phyloP scores from a whole-genome alignment of 768 basidiomycete species.

The Agaricus blazei region DNA sequence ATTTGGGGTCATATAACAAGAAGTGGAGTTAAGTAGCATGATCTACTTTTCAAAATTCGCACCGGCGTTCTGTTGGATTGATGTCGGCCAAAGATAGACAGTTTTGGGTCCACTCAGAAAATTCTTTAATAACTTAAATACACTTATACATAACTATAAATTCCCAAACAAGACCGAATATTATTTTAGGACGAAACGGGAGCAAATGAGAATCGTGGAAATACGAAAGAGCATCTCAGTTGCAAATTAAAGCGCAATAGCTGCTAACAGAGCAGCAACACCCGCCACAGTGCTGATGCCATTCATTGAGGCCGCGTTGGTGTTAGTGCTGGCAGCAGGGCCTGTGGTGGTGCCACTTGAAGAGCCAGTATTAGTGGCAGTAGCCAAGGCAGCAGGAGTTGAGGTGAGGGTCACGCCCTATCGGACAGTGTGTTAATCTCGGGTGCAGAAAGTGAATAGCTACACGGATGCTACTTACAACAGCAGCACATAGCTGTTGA shows the following conservation, averaged over 20 bases:
- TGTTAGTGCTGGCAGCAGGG: conserved; percentile 8
- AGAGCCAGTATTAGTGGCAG: conserved; percentile 11
- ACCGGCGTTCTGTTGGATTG: too few relatives aligned
- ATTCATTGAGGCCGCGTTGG: conserved; percentile 12
- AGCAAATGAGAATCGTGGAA: too few relatives aligned
- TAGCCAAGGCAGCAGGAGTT: conserved; percentile 12
- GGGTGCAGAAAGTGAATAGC: neutral
- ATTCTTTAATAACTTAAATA: too few relatives aligned
- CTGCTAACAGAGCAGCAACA: conserved; percentile 37
- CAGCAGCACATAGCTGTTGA: conserved; percentile 37
- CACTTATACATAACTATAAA: too few relatives aligned
- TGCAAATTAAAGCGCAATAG: conserved; percentile 36
- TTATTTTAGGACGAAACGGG: too few relatives aligned
- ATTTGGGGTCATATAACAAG: too few relatives aligned
- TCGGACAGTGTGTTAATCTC: conserved; percentile 5
- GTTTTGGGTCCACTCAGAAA: too few relatives aligned
- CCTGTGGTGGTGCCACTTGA: conserved; percentile 8
- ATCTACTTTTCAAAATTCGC: too few relatives aligned
- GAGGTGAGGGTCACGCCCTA: conserved; percentile 52
- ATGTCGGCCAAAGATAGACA: too few relatives aligned
- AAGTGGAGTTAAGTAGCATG: too few relatives aligned
- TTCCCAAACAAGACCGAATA: too few relatives aligned
- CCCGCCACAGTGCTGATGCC: conserved; percentile 32
- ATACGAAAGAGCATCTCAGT: too few relatives aligned
- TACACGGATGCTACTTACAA: conserved; percentile 33